phyloP scores from a whole-genome alignment of 768 basidiomycete species.

The Suillus ampliporus region DNA sequence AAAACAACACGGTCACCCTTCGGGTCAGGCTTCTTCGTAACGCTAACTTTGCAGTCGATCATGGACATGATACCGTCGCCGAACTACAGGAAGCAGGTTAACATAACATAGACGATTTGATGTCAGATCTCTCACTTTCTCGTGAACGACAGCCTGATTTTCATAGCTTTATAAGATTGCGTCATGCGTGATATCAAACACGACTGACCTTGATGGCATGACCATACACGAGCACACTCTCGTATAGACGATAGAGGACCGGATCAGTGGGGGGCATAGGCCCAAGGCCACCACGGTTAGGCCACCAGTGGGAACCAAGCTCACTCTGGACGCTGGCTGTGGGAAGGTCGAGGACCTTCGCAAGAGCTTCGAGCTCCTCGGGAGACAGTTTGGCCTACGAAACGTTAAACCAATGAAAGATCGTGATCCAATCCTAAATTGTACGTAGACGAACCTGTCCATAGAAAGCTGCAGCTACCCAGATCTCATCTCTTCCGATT shows the following conservation, averaged over 20 bases:
- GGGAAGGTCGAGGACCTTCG: conserved; percentile 53
- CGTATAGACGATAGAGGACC: conserved; percentile 81
- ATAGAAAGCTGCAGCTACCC: conserved; percentile 84
- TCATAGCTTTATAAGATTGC: not conserved
- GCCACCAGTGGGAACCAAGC: conserved; percentile 74
- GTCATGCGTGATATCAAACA: not conserved
- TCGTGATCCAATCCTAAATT: not conserved
- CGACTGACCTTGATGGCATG: conserved; percentile 72
- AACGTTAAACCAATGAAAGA: conserved; percentile 1
- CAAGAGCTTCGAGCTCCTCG: conserved; percentile 63
- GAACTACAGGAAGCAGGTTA: conserved; percentile 50
- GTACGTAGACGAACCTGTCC: conserved; percentile 65
- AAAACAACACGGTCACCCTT: conserved; percentile 81
- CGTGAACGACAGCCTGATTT: conserved; percentile 71
- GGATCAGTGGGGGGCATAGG: conserved; percentile 79
- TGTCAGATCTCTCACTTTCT: conserved; percentile 53
- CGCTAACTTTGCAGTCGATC: conserved; percentile 79
- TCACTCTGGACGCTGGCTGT: conserved; percentile 44
- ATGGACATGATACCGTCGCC: conserved; percentile 91
- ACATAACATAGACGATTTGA: not conserved
- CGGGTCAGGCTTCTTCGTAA: conserved; percentile 73
- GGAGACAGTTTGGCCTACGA: conserved; percentile 67
- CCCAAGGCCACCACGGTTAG: conserved; percentile 68
- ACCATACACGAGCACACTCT: conserved; percentile 81
- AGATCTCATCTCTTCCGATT: conserved; percentile 77